These are phyloP conservation scores for Fusarium sterilihyphosum DNA, from an alignment of 2,329 filamentous ascomycete species.

Conservation along the genomic window DNA sequence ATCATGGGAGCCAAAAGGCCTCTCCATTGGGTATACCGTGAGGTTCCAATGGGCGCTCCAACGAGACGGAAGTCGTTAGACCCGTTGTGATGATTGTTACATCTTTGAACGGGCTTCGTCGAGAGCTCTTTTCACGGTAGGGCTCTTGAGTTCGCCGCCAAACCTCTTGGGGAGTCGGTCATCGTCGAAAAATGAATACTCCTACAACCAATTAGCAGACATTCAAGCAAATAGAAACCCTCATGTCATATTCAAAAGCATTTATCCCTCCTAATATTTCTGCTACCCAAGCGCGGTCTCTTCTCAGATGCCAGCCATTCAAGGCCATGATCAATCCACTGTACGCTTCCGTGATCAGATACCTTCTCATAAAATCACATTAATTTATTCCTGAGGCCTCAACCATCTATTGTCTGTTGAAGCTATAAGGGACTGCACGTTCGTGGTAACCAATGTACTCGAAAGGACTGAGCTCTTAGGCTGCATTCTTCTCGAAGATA, in stretches of 20 bases:
- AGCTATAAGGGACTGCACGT: not conserved
- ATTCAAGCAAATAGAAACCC: not conserved
- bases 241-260: too few relatives aligned
- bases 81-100: not conserved
- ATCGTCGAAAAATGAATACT: not conserved
- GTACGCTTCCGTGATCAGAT: not conserved
- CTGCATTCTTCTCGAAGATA: not conserved
- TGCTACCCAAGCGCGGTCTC: too few relatives aligned
- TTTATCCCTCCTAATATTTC: too few relatives aligned
- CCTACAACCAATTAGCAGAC: too few relatives aligned
- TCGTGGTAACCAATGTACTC: fast-evolving
- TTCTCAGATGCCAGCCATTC: not conserved
- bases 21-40: not conserved
- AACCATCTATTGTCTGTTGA: too few relatives aligned
- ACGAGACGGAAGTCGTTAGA: not conserved
- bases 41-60: not conserved
- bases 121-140: not conserved
- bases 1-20: not conserved
- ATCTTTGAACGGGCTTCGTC: not conserved
- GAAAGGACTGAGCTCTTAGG: not conserved
- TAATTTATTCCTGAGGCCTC: not conserved
- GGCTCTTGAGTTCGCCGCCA: not conserved
- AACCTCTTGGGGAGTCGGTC: not conserved
- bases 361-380: not conserved
- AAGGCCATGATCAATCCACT: not conserved